These are phyloP conservation scores for Zalaria obscura DNA, from an alignment of 2,329 filamentous ascomycete species.

Conservation along the genomic window DNA sequence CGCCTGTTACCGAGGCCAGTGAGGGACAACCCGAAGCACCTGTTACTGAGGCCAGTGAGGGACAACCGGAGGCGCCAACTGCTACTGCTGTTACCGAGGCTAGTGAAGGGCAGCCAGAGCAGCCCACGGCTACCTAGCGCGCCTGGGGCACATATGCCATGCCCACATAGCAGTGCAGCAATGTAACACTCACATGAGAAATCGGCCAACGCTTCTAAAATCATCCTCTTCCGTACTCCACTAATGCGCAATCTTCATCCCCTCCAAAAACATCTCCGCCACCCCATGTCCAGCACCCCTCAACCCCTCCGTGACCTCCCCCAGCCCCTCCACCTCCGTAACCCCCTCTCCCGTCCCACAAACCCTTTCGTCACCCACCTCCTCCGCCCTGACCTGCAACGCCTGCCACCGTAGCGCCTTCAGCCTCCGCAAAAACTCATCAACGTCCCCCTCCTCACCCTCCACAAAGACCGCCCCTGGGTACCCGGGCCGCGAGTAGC, in stretches of 20 bases:
- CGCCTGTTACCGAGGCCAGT: too few relatives aligned
- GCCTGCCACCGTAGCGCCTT: constrained; percentile 8
- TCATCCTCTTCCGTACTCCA: too few relatives aligned
- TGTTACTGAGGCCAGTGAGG: too few relatives aligned
- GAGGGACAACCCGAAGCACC: too few relatives aligned
- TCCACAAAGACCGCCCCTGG: constrained; percentile 7
- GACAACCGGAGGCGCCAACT: too few relatives aligned
- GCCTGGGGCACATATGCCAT: too few relatives aligned
- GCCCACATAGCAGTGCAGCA: too few relatives aligned
- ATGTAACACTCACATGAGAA: too few relatives aligned
- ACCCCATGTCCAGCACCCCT: constrained; percentile 2
- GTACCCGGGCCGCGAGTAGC: constrained; percentile 6
- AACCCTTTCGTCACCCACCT: constrained; percentile 1
- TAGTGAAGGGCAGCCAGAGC: too few relatives aligned
- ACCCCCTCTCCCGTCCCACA: constrained; percentile 4
- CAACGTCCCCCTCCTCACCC: constrained; percentile 4
- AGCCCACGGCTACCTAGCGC: too few relatives aligned
- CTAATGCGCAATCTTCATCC: constrained; percentile 7
- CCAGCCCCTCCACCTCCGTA: constrained; percentile 6
- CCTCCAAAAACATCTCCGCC: constrained; percentile 7
- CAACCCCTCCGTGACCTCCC: constrained; percentile 5
- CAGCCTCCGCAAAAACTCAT: constrained; percentile 7
- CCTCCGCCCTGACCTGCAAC: constrained; percentile 6
- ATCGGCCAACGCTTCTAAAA: too few relatives aligned
- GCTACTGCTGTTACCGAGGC: too few relatives aligned